Evolutionary conservation across 2,329 filamentous ascomycete genomes (phyloP).

Genomic region (Chrysoporthe deuterocubensis): DNA sequence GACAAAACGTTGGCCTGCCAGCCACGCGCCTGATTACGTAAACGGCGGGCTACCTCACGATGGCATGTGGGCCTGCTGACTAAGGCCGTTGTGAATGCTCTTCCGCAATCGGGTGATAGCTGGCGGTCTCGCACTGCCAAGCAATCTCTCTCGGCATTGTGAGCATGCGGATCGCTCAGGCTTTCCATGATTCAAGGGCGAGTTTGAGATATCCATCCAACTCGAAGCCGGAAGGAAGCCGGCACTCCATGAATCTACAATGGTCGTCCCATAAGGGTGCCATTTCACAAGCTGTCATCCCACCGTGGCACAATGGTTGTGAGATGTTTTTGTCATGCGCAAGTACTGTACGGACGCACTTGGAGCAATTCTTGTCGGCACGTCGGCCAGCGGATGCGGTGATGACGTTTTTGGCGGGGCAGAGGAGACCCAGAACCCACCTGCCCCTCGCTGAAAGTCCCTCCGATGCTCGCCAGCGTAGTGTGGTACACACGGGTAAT

Average conservation of each 20-base stretch:
- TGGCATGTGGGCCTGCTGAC: background rate
- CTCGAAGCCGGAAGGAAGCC: background rate
- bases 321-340: conserved; percentile 1
- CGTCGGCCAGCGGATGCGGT: background rate
- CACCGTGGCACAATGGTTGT: background rate
- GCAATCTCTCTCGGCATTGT: background rate
- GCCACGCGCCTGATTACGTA: conserved; percentile 5
- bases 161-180: background rate
- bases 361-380: background rate
- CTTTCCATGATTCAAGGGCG: background rate
- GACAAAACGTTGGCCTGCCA: background rate
- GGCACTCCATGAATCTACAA: background rate
- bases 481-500: background rate
- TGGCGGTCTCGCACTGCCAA: background rate
- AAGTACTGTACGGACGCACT: background rate
- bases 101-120: background rate
- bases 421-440: conserved; percentile 5
- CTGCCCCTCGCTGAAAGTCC: conserved; percentile 13
- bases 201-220: background rate
- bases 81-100: background rate
- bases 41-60: background rate
- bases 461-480: conserved; percentile 13
- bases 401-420: conserved; percentile 22
- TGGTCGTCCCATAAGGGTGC: background rate
- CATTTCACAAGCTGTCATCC: background rate